These are phyloP conservation scores for Colletotrichum costaricense DNA, from an alignment of 2,329 filamentous ascomycete species.

Conservation along the genomic window DNA sequence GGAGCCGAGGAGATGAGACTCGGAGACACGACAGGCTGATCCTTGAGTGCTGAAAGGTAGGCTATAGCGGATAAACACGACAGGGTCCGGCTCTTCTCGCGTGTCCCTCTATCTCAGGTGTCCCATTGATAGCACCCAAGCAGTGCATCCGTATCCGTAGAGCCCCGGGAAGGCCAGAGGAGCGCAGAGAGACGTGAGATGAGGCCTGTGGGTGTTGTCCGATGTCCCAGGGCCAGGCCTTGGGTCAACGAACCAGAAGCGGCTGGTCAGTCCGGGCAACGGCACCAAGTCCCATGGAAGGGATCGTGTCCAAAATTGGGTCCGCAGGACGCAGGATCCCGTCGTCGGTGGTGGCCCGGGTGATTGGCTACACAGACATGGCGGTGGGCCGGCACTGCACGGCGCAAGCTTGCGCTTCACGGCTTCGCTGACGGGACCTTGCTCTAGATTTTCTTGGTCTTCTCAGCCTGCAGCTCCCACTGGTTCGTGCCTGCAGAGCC, in stretches of 20 bases:
- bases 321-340: background rate
- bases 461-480: slow-evolving; percentile 28
- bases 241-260: slow-evolving; percentile 10
- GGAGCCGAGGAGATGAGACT: background rate
- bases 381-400: slow-evolving; percentile 26
- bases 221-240: slow-evolving; percentile 2
- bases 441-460: background rate
- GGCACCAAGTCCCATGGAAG: background rate
- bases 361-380: slow-evolving; percentile 21
- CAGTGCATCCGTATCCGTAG: too few relatives aligned
- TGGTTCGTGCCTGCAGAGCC: slow-evolving; percentile 34
- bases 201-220: background rate
- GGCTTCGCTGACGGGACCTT: slow-evolving; percentile 21
- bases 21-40: background rate
- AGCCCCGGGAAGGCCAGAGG: background rate
- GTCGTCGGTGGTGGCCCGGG: background rate
- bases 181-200: background rate
- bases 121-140: background rate
- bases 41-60: background rate
- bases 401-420: slow-evolving; percentile 18
- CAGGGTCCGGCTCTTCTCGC: background rate
- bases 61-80: background rate
- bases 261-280: slow-evolving; percentile 13
- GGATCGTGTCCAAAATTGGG: slow-evolving; percentile 33
- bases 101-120: background rate